Evolutionary conservation across 2,329 filamentous ascomycete species (phyloP).

Genomic region (Colletotrichum acutatum): DNA sequence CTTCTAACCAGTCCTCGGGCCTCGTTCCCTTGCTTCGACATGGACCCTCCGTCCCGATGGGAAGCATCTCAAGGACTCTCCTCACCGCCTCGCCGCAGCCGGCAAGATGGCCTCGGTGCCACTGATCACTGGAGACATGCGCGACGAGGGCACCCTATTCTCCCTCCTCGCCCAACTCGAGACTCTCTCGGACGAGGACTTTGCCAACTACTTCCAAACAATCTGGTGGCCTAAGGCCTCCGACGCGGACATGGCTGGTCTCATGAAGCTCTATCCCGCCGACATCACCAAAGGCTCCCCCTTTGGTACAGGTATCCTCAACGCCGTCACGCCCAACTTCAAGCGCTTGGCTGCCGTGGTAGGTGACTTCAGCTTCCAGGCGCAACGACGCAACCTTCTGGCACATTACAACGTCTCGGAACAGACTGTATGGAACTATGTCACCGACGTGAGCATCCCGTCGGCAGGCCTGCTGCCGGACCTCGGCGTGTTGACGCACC

Average conservation of each 20-base stretch:
- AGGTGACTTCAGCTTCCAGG: conserved; percentile 68
- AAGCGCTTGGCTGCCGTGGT: conserved; percentile 72
- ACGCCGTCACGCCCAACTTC: conserved; percentile 73
- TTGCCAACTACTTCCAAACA: not conserved
- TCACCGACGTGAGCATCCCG: conserved; percentile 13
- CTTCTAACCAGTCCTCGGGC: not conserved
- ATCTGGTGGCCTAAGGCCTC: conserved; percentile 5
- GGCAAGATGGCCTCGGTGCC: conserved; percentile 54
- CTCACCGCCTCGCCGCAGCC: conserved; percentile 1
- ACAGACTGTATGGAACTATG: conserved; percentile 13
- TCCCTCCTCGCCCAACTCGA: conserved; percentile 49
- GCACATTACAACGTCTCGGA: conserved; percentile 24
- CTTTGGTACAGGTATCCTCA: conserved; percentile 65
- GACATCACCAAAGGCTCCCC: conserved; percentile 68
- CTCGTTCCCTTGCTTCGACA: conserved; percentile 6
- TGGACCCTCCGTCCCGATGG: conserved; percentile 11
- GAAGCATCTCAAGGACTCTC: conserved; percentile 16
- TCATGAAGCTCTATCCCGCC: conserved; percentile 42
- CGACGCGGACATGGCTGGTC: not conserved
- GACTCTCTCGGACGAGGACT: not conserved
- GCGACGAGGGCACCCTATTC: conserved; percentile 75
- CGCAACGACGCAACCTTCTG: conserved; percentile 56
- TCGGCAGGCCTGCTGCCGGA: conserved; percentile 4
- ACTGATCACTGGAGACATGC: conserved; percentile 71
- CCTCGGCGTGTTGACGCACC: not conserved